Conservation (phyloP, 169 alveolate species). For the Pseudocohnilembus persalinus region DNA sequence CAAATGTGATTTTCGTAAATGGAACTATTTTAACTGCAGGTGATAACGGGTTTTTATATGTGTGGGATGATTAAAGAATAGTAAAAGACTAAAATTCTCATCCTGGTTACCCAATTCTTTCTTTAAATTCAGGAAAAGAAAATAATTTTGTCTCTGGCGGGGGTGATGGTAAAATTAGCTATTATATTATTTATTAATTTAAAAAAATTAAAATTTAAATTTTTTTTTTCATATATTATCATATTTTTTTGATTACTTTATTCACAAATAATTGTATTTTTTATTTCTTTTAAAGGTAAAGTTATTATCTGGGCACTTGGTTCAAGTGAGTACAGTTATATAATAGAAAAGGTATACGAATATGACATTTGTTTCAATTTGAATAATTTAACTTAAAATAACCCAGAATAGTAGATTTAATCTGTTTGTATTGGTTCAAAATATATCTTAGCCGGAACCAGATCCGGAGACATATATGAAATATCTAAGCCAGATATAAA, state of each 20-base stretch:
- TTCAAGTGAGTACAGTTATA: slow-evolving; percentile 34
- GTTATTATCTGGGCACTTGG: slow-evolving; percentile 68
- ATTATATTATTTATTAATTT: no score
- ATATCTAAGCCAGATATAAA: slow-evolving; percentile 46
- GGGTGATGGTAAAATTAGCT: neutral
- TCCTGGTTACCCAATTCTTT: slow-evolving; percentile 66
- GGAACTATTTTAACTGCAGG: slow-evolving; percentile 73
- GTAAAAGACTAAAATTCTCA: slow-evolving; percentile 75
- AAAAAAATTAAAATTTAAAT: no score
- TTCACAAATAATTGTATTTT: neutral
- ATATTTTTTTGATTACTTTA: neutral
- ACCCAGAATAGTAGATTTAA: slow-evolving; percentile 41
- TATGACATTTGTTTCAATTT: slow-evolving; percentile 15
- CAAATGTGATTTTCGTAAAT: slow-evolving; percentile 62
- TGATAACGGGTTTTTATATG: slow-evolving; percentile 77
- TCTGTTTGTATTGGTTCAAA: slow-evolving; percentile 47
- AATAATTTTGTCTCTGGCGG: slow-evolving; percentile 73
- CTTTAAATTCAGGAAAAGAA: slow-evolving; percentile 57
- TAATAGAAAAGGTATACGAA: slow-evolving; percentile 43
- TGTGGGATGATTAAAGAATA: slow-evolving; percentile 74
- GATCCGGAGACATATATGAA: slow-evolving; percentile 78
- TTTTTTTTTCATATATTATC: neutral
- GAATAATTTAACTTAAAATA: slow-evolving; percentile 5
- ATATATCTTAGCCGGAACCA: slow-evolving; percentile 74
- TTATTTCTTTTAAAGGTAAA: slow-evolving; percentile 53